Evolutionary conservation across 441 rosid genomes (phyloP).

Genomic region (Breynia disticha): DNA sequence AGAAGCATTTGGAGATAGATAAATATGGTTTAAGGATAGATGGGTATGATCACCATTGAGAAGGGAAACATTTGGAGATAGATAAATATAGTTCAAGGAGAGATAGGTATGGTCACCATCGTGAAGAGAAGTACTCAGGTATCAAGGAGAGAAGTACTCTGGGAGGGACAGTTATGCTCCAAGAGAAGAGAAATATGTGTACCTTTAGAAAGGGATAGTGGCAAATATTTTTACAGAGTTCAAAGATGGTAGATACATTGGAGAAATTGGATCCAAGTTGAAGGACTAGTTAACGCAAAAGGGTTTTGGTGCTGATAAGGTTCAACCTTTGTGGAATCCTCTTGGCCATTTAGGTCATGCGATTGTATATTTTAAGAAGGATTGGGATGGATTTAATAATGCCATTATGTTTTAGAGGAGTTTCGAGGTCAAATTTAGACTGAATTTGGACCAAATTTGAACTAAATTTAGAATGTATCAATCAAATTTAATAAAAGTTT

Average conservation of each 20-base stretch:
- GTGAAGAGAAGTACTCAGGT: no score
- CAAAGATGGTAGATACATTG: slow-evolving; percentile 24
- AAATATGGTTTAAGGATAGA: no score
- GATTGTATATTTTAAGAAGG: slow-evolving; percentile 45
- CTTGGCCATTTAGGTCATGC: slow-evolving; percentile 55
- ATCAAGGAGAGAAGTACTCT: no score
- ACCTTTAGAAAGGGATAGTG: slow-evolving; percentile 63
- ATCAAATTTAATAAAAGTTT: no score
- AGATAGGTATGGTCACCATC: no score
- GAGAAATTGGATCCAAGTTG: slow-evolving; percentile 42
- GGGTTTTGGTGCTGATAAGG: slow-evolving; percentile 54
- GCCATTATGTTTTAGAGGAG: slow-evolving; percentile 51
- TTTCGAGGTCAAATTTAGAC: slow-evolving; percentile 24
- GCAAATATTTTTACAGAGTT: slow-evolving; percentile 37
- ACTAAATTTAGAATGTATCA: no score
- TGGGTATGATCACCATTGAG: no score
- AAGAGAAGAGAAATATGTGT: slow-evolving; percentile 21
- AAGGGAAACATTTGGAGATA: no score
- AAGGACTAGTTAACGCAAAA: slow-evolving; percentile 31
- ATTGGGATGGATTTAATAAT: slow-evolving; percentile 50
- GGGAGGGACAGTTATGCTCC: no score
- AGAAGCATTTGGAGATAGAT: no score
- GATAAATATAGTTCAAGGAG: no score
- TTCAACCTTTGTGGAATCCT: slow-evolving; percentile 45
- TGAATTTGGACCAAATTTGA: slow-evolving; percentile 8